These are phyloP conservation scores for Metschnikowia santaceciliae DNA, from an alignment of 805 yeast genomes.

Conservation along the genomic window DNA sequence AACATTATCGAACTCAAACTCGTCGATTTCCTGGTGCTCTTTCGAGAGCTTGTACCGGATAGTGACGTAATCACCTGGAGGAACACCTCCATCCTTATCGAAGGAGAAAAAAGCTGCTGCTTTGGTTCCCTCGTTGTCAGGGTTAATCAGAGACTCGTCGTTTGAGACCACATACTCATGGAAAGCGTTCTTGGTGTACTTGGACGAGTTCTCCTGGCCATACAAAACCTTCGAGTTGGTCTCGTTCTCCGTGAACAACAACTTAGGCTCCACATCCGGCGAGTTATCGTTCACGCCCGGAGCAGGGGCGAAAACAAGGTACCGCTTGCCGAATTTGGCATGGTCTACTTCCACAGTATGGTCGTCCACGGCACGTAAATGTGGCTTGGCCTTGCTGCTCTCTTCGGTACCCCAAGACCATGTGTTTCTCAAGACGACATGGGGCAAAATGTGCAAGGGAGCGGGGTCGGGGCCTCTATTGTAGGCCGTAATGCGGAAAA, in stretches of 20 bases:
- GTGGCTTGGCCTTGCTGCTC: slow-evolving; percentile 45
- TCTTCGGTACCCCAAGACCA: slow-evolving; percentile 86
- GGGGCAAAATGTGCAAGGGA: slow-evolving; percentile 86
- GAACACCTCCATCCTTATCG: slow-evolving; percentile 72
- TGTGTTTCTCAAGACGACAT: slow-evolving; percentile 77
- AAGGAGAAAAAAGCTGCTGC: slow-evolving; percentile 81
- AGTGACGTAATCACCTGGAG: slow-evolving; percentile 83
- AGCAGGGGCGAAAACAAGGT: slow-evolving; percentile 72
- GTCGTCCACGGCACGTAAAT: slow-evolving; percentile 37
- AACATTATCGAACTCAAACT: slow-evolving; percentile 64
- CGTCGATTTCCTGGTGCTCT: slow-evolving; percentile 50
- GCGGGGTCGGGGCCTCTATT: slow-evolving; percentile 80
- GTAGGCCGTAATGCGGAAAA: slow-evolving; percentile 82
- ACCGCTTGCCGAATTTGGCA: slow-evolving; percentile 61
- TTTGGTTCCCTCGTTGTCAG: slow-evolving; percentile 71
- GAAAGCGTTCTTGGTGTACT: slow-evolving; percentile 83
- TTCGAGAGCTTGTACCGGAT: slow-evolving; percentile 70
- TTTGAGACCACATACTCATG: slow-evolving; percentile 75
- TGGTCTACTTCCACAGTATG: slow-evolving; percentile 59
- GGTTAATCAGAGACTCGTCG: slow-evolving; percentile 60
- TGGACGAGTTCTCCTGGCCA: slow-evolving; percentile 52
- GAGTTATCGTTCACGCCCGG: slow-evolving; percentile 62
- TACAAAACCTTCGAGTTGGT: slow-evolving; percentile 71
- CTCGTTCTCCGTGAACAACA: slow-evolving; percentile 86
- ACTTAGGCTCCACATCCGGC: slow-evolving; percentile 68